These are phyloP conservation scores for Adansonia madagascariensis DNA, from an alignment of 441 rosid species.

Conservation along the genomic window DNA sequence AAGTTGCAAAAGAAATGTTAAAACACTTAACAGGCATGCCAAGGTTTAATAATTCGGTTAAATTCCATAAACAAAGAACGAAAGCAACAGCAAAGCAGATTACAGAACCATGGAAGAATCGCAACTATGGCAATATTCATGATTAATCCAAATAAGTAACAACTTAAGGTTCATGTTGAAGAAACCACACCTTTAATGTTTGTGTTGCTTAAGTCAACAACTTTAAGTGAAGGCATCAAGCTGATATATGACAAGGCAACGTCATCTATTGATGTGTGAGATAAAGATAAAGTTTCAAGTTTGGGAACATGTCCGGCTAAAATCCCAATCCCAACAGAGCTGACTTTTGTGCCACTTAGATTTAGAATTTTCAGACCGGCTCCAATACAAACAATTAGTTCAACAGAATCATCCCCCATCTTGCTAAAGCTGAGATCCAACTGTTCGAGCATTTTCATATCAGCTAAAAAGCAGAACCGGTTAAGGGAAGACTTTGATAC, in stretches of 20 bases:
- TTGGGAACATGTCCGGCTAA: slow-evolving; percentile 68
- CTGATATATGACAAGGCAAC: slow-evolving; percentile 57
- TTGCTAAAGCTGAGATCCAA: slow-evolving; percentile 70
- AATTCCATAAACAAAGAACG: neutral
- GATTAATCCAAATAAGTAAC: slow-evolving; percentile 2
- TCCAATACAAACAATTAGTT: slow-evolving; percentile 59
- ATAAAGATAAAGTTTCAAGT: slow-evolving; percentile 67
- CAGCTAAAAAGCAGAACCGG: slow-evolving; percentile 56
- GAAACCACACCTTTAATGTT: slow-evolving; percentile 60
- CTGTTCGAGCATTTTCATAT: slow-evolving; percentile 64
- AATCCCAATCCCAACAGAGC: slow-evolving; percentile 61
- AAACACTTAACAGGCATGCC: neutral
- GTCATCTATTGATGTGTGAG: slow-evolving; percentile 66
- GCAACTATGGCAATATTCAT: neutral
- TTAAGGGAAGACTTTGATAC: slow-evolving; percentile 61
- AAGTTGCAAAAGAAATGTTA: slow-evolving; percentile 25
- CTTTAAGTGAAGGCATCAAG: slow-evolving; percentile 57
- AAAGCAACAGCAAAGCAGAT: neutral
- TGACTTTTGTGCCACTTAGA: slow-evolving; percentile 69
- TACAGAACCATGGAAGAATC: neutral
- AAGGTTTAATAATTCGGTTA: neutral
- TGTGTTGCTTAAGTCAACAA: slow-evolving; percentile 78
- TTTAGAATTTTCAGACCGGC: slow-evolving; percentile 61
- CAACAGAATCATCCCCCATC: slow-evolving; percentile 73
- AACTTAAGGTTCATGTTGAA: slow-evolving; percentile 11